Evolutionary conservation across 2,329 filamentous ascomycete genomes (phyloP), one percentile per base, ranked within the genome.

Genomic region (Cercospora citrullina): DNA sequence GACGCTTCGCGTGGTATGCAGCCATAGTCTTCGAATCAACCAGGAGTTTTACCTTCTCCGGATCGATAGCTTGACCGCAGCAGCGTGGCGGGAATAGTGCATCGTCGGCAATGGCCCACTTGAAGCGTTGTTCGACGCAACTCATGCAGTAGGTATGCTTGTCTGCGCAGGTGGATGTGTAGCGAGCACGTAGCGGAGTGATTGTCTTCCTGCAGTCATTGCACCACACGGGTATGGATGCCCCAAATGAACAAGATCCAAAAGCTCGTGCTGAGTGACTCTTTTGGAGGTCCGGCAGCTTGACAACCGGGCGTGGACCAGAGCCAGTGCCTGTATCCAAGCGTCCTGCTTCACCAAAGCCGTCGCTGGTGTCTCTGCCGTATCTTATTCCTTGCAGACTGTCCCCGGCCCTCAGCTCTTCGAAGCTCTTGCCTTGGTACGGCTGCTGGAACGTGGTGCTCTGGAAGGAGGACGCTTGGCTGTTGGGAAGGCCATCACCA

Each of bases 391-490:
- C 94, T 79, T 94, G 91, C 68, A 90, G 87, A 78, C 99, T 99
- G 80, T 99, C 96, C 57, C 89, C 92, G 69, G 96, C 64, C 70
- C 83, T 80, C 73, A 85, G 68, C 72, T 85, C 83, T 71, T 91
- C 95, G 18, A 92, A 87, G 8, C 94, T 97, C 84, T 91, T 98
- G 78, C 95, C 96, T 79, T 89, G 90, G 82, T 94, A 96, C 1
- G 90, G 87, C 26, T 90, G 88, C 81, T 91, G 90, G 78, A 94
- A 93, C 23, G 90, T 83, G 66, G 95, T 88, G 73, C 89, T 94
- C 79, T 95, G 92, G 79, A 91, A 96, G 4, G 90, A 85, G 75
- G 91, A 83, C 63, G 83, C 85, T 75, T 90, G 81, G 65, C 80
- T 84, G 5, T 75, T 85, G 51, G 85, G 87, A 4, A 83, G 80